Evolutionary conservation across 1,139 yeast genomes (phyloP), one percentile per base, ranked within the genome.

Genomic region (Lodderomyces margitis): DNA sequence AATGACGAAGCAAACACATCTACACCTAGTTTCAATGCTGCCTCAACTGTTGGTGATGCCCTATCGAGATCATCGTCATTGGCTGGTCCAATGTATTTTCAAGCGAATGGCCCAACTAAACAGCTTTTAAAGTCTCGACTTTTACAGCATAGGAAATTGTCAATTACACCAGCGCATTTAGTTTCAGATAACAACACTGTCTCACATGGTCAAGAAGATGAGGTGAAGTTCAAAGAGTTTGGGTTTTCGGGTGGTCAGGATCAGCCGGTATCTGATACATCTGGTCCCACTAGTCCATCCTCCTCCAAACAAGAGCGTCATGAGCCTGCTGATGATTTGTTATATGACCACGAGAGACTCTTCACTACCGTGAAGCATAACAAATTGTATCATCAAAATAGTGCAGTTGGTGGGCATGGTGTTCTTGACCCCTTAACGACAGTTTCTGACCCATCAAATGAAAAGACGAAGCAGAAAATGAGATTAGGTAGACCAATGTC

Each of bases 291-390:
- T 15, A 38, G 43, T 20, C 42, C 42, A 16, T 34, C 36, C 12
- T 33, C 36, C 3, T 28, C 32, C 35, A 37, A 30, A 25, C 32
- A 39, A 12, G 25, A 28, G 14, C 41, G 25, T 10, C 42, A 38
- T 21, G 43, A 32, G 9, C 30, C 23, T 7, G 38, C 63, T 6
- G 40, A 48, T 2, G 69, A 65, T 9, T 49, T 70, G 20, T 61
- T 66, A 36, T 36, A 54, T 0, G 58, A 61, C 1, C 77, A 70
- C 47, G 75, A 70, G 40, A 58, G 59, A 40, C 53, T 70, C 10
- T 69, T 49, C 43, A 42, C 53, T 3, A 52, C 53, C 2, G 46
- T 35, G 10, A 28, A 28, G 11, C 32, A 28, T 15, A 15, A 28
- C 32, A 28, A n/a, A 15, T 8, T 28, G 12, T 15, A 28, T n/a